These are phyloP conservation scores for Neurospora cerealis DNA, from an alignment of 495 filamentous ascomycete species.

Conservation along the genomic window DNA sequence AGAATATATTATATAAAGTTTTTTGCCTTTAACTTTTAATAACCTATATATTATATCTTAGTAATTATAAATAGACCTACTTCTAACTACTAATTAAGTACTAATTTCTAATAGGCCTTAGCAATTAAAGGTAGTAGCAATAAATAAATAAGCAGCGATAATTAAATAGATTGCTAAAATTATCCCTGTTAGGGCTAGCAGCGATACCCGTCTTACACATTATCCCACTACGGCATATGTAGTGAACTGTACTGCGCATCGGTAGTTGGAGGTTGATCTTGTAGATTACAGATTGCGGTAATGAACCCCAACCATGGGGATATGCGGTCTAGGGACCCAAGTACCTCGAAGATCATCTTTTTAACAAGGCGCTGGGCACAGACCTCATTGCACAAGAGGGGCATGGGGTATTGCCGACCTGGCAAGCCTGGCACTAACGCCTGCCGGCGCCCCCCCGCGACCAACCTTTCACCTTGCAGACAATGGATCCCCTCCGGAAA, in stretches of 20 bases:
- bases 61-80: too few species aligned
- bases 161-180: too few species aligned
- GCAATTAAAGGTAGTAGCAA: too few species aligned
- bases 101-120: too few species aligned
- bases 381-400: neutral
- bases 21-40: too few species aligned
- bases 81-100: too few species aligned
- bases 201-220: too few species aligned
- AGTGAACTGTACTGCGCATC: neutral
- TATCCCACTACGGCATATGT: neutral
- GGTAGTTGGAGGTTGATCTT: neutral
- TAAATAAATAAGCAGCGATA: too few species aligned
- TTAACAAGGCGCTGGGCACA: neutral
- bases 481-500: neutral
- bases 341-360: neutral
- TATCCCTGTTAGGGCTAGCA: too few species aligned
- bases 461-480: neutral
- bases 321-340: neutral
- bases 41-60: too few species aligned
- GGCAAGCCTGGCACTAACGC: neutral
- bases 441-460: neutral
- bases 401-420: neutral
- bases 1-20: too few species aligned
- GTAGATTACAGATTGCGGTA: neutral
- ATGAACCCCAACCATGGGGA: neutral